Percentiles rank a stretch among this genome's conserved stretches.
Conservation (phyloP, 2,329 filamentous ascomycete genomes). For the Fusarium piperis region DNA sequence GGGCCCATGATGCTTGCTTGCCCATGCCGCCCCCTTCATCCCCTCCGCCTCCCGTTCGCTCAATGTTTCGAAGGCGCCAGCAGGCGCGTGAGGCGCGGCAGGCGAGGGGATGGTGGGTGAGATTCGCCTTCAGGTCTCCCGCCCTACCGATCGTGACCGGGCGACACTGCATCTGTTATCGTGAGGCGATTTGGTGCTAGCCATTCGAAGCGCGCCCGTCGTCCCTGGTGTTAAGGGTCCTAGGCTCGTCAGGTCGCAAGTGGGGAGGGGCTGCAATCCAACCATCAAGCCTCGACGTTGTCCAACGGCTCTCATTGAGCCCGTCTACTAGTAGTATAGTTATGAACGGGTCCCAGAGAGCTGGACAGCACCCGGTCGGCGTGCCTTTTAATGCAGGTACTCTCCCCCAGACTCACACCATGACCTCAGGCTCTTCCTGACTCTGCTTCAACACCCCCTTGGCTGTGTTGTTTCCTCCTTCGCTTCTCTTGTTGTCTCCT, state of each 20-base stretch:
- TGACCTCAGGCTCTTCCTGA: slow-evolving; percentile 40
- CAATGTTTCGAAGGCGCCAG: slow-evolving; percentile 19
- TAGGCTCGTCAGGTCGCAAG: slow-evolving; percentile 28
- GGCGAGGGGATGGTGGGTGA: slow-evolving; percentile 35
- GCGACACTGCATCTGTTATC: slow-evolving; percentile 26
- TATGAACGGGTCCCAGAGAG: slow-evolving; percentile 27
- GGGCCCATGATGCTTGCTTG: not conserved
- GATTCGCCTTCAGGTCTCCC: slow-evolving; percentile 35
- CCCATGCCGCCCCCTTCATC: slow-evolving; percentile 1
- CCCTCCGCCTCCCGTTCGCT: slow-evolving; percentile 9
- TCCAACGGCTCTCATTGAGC: slow-evolving; percentile 20
- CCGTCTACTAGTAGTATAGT: slow-evolving; percentile 23
- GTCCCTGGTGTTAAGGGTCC: slow-evolving; percentile 35
- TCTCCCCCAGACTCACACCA: slow-evolving; percentile 44
- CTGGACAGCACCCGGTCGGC: slow-evolving; percentile 22
- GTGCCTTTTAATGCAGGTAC: slow-evolving; percentile 45
- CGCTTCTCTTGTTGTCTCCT: slow-evolving; percentile 41
- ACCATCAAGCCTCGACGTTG: slow-evolving; percentile 31
- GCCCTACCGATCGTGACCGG: slow-evolving; percentile 33
- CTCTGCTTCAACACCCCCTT: slow-evolving; percentile 43
- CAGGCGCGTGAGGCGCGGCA: slow-evolving; percentile 40
- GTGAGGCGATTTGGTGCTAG: slow-evolving; percentile 37
- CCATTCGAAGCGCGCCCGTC: slow-evolving; percentile 34
- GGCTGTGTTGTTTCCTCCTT: slow-evolving; percentile 38
- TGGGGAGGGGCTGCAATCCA: slow-evolving; percentile 38